Evolutionary conservation across 2,329 filamentous ascomycete species (phyloP).

Genomic region (Cercospora brassicicola): DNA sequence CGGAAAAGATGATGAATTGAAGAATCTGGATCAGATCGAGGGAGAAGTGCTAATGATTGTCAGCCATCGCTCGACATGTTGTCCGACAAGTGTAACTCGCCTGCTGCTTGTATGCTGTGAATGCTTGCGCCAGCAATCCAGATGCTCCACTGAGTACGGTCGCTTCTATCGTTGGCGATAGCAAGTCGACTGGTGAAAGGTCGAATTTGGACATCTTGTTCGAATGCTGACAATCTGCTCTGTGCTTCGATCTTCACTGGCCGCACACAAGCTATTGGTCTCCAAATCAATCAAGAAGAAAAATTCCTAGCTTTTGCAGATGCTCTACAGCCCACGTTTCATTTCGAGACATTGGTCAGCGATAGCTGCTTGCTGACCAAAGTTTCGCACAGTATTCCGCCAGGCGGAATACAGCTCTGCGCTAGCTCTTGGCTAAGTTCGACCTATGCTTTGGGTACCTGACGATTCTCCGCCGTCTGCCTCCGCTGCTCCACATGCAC

Average conservation of each 20-base stretch:
- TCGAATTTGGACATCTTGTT: background rate
- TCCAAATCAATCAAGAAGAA: background rate
- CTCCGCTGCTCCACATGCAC: background rate
- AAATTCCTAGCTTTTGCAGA: background rate
- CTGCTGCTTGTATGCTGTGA: background rate
- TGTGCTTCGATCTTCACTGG: background rate
- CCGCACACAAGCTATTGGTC: background rate
- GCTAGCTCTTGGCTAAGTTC: background rate
- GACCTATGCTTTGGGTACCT: background rate
- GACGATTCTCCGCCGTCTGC: background rate
- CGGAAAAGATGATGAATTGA: background rate
- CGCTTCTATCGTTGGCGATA: background rate
- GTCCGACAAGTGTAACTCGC: background rate
- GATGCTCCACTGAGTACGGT: background rate
- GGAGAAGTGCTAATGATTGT: background rate
- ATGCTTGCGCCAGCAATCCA: background rate
- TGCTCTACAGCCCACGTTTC: background rate
- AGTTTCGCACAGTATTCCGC: background rate
- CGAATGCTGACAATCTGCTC: background rate
- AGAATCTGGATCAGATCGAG: background rate
- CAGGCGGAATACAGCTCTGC: background rate
- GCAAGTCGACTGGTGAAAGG: background rate
- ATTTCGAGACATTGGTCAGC: background rate
- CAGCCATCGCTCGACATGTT: background rate
- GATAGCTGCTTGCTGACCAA: background rate